These are phyloP conservation scores for Colletotrichum spinosum DNA, from an alignment of 2,329 filamentous ascomycete genomes.

Conservation along the genomic window DNA sequence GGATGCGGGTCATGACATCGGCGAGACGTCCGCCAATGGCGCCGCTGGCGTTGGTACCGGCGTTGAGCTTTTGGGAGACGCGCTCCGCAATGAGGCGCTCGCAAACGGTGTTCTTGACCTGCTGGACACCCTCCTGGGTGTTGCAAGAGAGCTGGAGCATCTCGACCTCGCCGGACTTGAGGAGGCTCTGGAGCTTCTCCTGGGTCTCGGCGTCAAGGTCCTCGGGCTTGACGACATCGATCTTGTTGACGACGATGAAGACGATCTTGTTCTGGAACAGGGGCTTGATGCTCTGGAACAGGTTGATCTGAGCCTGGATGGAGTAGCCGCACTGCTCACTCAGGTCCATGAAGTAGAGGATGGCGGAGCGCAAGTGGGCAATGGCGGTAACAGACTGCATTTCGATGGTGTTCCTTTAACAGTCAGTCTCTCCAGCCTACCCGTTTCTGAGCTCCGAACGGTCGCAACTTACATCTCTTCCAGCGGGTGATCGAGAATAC, in stretches of 20 bases:
- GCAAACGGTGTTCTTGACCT: slow-evolving; percentile 94
- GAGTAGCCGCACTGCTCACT: slow-evolving; percentile 97
- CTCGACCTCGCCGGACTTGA: slow-evolving; percentile 91
- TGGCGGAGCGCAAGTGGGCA: slow-evolving; percentile 93
- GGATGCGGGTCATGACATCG: slow-evolving; percentile 92
- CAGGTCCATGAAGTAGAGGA: slow-evolving; percentile 98
- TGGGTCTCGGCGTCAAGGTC: slow-evolving; percentile 85
- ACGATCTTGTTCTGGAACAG: slow-evolving; percentile 96
- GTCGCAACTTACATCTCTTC: slow-evolving; percentile 74
- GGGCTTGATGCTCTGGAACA: slow-evolving; percentile 97
- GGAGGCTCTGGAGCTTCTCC: slow-evolving; percentile 79
- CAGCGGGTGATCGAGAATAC: slow-evolving; percentile 95
- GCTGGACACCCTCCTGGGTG: slow-evolving; percentile 92
- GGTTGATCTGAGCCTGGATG: slow-evolving; percentile 89
- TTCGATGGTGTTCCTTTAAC: slow-evolving; percentile 89
- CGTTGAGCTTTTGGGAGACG: slow-evolving; percentile 96
- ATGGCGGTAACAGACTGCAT: slow-evolving; percentile 99
- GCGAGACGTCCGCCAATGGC: slow-evolving; percentile 83
- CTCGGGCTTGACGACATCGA: slow-evolving; percentile 88
- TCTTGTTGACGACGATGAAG: slow-evolving; percentile 98
- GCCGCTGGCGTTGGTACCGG: slow-evolving; percentile 82
- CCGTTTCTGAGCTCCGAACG: too few species aligned
- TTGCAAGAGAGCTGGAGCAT: slow-evolving; percentile 94
- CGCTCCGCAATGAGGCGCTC: slow-evolving; percentile 92
- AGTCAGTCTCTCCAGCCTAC: neutral